Percentiles rank a stretch among this genome's conserved stretches.
Evolutionary conservation across 106 monocot species (phyloP).

Genomic region (Phalaenopsis aphrodite): DNA sequence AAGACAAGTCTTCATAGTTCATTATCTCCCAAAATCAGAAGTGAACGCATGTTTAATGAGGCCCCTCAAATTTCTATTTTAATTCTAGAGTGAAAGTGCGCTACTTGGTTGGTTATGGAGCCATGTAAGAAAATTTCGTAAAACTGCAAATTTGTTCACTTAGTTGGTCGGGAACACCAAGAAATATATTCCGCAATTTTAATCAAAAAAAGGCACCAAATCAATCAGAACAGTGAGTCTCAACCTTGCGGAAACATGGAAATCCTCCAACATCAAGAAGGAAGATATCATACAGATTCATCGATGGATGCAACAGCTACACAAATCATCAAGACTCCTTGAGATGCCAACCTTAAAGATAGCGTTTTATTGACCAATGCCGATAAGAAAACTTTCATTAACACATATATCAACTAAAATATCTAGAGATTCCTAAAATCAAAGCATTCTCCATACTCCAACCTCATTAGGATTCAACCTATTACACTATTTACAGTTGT

Average conservation of each 20-base stretch:
- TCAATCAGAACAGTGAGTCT: background rate
- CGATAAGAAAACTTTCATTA: background rate
- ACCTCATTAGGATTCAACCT: background rate
- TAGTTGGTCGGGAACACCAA: background rate
- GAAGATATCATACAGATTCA: background rate
- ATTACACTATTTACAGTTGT: background rate
- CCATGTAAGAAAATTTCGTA: background rate
- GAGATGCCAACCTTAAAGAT: no score
- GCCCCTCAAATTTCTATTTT: no score
- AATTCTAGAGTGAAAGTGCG: background rate
- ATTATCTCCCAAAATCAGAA: no score
- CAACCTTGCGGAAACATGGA: background rate
- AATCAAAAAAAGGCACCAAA: background rate
- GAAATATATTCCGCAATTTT: no score
- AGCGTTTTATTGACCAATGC: background rate
- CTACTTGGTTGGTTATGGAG: background rate
- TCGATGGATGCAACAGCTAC: background rate
- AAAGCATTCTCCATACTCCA: background rate
- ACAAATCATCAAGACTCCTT: background rate
- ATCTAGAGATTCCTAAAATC: background rate
- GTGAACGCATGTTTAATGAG: no score
- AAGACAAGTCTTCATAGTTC: no score
- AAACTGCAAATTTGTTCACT: background rate
- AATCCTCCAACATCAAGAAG: background rate
- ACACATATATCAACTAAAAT: background rate